Conservation (phyloP, 371 early-diverging fungal genomes). For the Mortierella sp. region DNA sequence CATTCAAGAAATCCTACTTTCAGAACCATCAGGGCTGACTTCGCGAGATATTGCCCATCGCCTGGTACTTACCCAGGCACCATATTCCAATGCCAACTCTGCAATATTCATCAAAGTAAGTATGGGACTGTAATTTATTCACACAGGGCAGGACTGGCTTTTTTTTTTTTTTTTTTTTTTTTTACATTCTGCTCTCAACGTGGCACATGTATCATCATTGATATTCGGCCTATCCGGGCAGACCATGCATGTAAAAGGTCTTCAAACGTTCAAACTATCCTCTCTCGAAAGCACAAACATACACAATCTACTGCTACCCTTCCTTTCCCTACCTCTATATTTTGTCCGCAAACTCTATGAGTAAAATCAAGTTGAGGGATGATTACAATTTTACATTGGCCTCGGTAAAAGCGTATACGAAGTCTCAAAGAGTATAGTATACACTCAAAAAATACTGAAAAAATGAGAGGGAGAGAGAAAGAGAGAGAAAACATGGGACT, state of each 20-base stretch:
- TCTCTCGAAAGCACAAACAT: not conserved
- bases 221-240: not conserved
- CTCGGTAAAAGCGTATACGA: too few species aligned
- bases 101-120: slow-evolving; percentile 47
- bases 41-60: slow-evolving; percentile 50
- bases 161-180: not conserved
- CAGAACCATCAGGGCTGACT: slow-evolving; percentile 42
- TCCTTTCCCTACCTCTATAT: not conserved
- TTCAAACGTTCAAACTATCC: slow-evolving; percentile 4
- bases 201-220: slow-evolving; percentile 23
- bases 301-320: not conserved
- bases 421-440: too few species aligned
- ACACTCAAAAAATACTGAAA: not conserved
- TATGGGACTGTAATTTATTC: too few species aligned
- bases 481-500: not conserved
- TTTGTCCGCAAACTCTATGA: not conserved
- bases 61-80: slow-evolving; percentile 47
- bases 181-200: slow-evolving; percentile 10
- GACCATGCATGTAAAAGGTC: not conserved
- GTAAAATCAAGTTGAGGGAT: too few species aligned
- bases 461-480: not conserved
- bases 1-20: slow-evolving; percentile 41
- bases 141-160: slow-evolving; percentile 7
- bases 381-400: too few species aligned
- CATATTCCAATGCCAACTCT: slow-evolving; percentile 39